Conservation (phyloP, 768 basidiomycete genomes). For the Butyriboletus loyo region DNA sequence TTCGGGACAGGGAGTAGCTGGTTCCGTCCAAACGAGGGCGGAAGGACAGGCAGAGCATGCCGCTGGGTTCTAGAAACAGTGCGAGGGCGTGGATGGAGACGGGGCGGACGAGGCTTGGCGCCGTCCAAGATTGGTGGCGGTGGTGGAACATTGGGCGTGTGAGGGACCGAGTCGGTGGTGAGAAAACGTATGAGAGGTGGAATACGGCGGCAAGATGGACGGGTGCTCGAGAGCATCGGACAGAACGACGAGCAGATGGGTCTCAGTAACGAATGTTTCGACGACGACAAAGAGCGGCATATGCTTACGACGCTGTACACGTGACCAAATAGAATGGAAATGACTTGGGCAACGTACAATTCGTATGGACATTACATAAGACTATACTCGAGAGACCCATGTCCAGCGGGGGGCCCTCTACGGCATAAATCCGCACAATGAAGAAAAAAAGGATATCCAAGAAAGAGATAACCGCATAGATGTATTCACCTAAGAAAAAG, state of each 20-base stretch:
- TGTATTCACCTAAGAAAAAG: conserved; percentile 2
- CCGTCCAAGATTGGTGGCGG: conserved; percentile 30
- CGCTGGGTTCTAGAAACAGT: conserved; percentile 25
- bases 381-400: conserved; percentile 5
- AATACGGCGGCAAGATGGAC: conserved; percentile 10
- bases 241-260: conserved; percentile 8
- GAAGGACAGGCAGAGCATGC: conserved; percentile 51
- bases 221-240: conserved; percentile 26
- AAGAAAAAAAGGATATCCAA: background rate
- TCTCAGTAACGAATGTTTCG: conserved; percentile 4
- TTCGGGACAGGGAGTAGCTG: conserved; percentile 78
- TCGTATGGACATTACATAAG: background rate
- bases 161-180: conserved; percentile 27
- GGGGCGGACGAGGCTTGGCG: conserved; percentile 31
- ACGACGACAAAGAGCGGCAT: background rate
- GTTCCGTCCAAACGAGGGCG: conserved; percentile 74
- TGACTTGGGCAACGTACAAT: background rate
- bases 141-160: conserved; percentile 28
- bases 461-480: conserved; percentile 13
- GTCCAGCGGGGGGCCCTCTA: conserved; percentile 15
- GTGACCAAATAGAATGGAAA: conserved; percentile 4
- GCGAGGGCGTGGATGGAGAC: conserved; percentile 44
- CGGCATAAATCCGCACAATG: conserved; percentile 9
- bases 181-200: conserved; percentile 20
- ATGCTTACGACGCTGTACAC: background rate